Evolutionary conservation across 208 protist genomes (phyloP).

Genomic region (Leishmania martiniquensis): DNA sequence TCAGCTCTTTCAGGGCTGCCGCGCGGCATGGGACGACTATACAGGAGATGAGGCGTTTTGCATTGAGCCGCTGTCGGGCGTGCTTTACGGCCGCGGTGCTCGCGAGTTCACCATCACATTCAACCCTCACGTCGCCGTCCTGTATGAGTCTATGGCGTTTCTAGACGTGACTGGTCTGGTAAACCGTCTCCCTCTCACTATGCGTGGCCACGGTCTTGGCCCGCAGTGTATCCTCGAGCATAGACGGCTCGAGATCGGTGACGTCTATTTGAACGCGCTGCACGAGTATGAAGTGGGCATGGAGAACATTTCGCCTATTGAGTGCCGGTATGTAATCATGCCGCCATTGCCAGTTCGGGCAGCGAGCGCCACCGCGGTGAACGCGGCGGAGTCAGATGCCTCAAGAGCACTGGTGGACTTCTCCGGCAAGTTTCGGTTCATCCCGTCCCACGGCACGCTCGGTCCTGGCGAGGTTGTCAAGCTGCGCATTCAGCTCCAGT

Average conservation of each 20-base stretch:
- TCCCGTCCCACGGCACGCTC: slow-evolving; percentile 74
- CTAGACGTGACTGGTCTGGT: slow-evolving; percentile 79
- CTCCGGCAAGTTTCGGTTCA: slow-evolving; percentile 78
- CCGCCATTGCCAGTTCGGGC: slow-evolving; percentile 22
- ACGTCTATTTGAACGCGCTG: slow-evolving; percentile 94
- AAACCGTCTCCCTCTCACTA: slow-evolving; percentile 76
- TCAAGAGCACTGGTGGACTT: slow-evolving; percentile 13
- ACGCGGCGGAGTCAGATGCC: background rate
- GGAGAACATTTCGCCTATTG: slow-evolving; percentile 92
- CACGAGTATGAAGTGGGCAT: slow-evolving; percentile 93
- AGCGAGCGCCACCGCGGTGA: background rate
- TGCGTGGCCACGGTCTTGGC: slow-evolving; percentile 85
- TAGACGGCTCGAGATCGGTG: slow-evolving; percentile 89
- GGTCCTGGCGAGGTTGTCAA: slow-evolving; percentile 59
- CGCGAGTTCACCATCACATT: slow-evolving; percentile 92
- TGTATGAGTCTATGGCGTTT: slow-evolving; percentile 76
- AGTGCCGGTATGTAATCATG: slow-evolving; percentile 87
- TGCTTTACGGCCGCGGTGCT: slow-evolving; percentile 76
- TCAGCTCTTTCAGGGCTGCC: background rate
- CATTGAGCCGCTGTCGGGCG: slow-evolving; percentile 85
- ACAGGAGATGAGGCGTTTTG: slow-evolving; percentile 90
- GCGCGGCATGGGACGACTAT: slow-evolving; percentile 17
- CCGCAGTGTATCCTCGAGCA: slow-evolving; percentile 93
- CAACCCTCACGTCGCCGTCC: slow-evolving; percentile 82
- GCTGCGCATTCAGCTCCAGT: slow-evolving; percentile 81